Evolutionary conservation across 768 basidiomycete genomes (phyloP).

Genomic region (Xanthoconium purpureum): DNA sequence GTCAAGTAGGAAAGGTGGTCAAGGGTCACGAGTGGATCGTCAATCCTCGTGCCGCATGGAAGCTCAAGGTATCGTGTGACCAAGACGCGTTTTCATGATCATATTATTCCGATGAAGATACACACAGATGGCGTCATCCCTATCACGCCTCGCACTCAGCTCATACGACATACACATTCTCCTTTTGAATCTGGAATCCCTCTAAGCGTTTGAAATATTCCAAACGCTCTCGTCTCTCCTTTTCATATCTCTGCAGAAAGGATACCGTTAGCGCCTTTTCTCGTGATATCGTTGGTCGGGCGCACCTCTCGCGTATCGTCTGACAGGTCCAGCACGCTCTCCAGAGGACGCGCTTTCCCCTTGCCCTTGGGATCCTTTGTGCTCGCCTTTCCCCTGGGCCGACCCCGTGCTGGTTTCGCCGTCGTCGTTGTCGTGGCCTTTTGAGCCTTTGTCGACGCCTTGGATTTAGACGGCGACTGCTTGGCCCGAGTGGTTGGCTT

Average conservation of each 20-base stretch:
- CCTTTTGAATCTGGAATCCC: slow-evolving; percentile 51
- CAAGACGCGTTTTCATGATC: not conserved
- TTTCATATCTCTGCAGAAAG: slow-evolving; percentile 36
- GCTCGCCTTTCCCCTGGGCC: slow-evolving; percentile 17
- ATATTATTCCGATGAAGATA: slow-evolving; percentile 13
- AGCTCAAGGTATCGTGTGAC: not conserved
- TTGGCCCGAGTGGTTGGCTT: slow-evolving; percentile 8
- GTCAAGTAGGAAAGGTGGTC: too few species aligned
- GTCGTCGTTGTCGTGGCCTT: not conserved
- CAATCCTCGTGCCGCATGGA: not conserved
- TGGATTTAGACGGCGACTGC: slow-evolving; percentile 10
- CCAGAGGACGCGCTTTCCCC: slow-evolving; percentile 21
- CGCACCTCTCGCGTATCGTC: slow-evolving; percentile 32
- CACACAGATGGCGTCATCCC: slow-evolving; percentile 11
- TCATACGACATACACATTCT: slow-evolving; percentile 59
- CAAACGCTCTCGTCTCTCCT: slow-evolving; percentile 47
- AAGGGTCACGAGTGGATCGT: too few species aligned
- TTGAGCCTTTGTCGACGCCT: slow-evolving; percentile 4
- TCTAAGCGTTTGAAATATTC: slow-evolving; percentile 54
- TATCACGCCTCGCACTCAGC: not conserved
- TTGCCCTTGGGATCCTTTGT: slow-evolving; percentile 25
- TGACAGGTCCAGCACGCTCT: slow-evolving; percentile 28
- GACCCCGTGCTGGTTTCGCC: slow-evolving; percentile 16
- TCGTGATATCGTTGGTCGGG: not conserved
- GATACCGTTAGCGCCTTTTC: not conserved